These are phyloP conservation scores for Kazachstania bromeliacearum DNA, from an alignment of 805 yeast genomes.

Conservation along the genomic window DNA sequence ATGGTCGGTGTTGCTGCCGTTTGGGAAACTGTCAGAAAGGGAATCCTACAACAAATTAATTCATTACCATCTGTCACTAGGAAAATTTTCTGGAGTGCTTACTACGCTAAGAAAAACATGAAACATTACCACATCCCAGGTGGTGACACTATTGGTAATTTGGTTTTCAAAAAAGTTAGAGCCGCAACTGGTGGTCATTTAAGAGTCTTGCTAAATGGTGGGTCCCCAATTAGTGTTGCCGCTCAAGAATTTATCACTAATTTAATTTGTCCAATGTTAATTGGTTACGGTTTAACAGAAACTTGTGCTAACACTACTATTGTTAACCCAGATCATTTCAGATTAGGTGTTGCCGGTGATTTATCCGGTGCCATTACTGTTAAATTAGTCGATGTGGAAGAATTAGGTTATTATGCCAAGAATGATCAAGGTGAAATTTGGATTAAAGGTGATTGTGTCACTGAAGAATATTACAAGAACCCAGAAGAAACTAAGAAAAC, in stretches of 20 bases:
- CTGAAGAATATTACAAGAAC: constrained; percentile 73
- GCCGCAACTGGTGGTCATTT: constrained; percentile 92
- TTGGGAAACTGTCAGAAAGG: constrained; percentile 94
- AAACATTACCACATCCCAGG: constrained; percentile 66
- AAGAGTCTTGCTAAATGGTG: constrained; percentile 73
- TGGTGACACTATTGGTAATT: constrained; percentile 47
- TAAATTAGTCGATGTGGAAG: constrained; percentile 83
- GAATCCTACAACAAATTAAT: constrained; percentile 67
- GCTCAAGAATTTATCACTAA: constrained; percentile 76
- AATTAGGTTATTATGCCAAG: constrained; percentile 83
- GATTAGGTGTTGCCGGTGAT: constrained; percentile 72
- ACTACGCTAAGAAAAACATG: constrained; percentile 58
- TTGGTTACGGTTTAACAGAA: constrained; percentile 96
- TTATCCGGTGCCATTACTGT: constrained; percentile 75
- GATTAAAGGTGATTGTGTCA: constrained; percentile 65
- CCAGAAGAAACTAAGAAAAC: constrained; percentile 70
- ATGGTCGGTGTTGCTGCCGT: constrained; percentile 99
- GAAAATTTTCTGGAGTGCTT: constrained; percentile 84
- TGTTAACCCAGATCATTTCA: constrained; percentile 54
- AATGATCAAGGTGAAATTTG: constrained; percentile 89
- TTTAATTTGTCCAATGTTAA: constrained; percentile 73
- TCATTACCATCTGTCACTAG: constrained; percentile 58
- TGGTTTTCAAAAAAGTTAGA: constrained; percentile 79
- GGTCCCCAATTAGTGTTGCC: constrained; percentile 74
- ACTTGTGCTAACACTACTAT: constrained; percentile 84